Evolutionary conservation across 2,329 filamentous ascomycete species (phyloP).

Genomic region (Neoscytalidium dimidiatum): DNA sequence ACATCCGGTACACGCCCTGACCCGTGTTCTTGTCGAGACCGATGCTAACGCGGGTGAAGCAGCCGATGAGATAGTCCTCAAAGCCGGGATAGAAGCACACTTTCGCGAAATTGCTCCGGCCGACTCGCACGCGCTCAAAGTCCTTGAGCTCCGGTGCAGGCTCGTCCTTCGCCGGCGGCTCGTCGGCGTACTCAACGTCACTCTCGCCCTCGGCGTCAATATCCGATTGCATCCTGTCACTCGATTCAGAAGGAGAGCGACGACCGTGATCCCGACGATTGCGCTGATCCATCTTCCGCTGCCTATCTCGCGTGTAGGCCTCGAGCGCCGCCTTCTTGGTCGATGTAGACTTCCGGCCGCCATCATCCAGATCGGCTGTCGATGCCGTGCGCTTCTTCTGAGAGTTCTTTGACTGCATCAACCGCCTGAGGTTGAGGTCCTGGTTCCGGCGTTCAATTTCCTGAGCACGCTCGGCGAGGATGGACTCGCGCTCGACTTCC

Average conservation of each 20-base stretch:
- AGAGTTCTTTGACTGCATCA: conserved; percentile 53
- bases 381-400: conserved; percentile 74
- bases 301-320: conserved; percentile 61
- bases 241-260: conserved; percentile 23
- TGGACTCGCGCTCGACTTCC: conserved; percentile 87
- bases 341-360: conserved; percentile 65
- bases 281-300: conserved; percentile 61
- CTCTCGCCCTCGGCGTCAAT: conserved; percentile 70
- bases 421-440: conserved; percentile 70
- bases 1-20: conserved; percentile 82
- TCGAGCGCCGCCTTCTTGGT: conserved; percentile 77
- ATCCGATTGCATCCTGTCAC: conserved; percentile 56
- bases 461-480: conserved; percentile 83
- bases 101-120: conserved; percentile 81
- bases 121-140: conserved; percentile 79
- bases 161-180: conserved; percentile 59
- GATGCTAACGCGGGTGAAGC: conserved; percentile 82
- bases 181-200: conserved; percentile 71
- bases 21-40: conserved; percentile 74
- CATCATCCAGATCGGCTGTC: conserved; percentile 76
- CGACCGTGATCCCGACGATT: conserved; percentile 37
- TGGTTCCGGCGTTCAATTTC: conserved; percentile 81
- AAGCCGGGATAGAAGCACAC: conserved; percentile 94
- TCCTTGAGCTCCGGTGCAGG: conserved; percentile 75
- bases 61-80: conserved; percentile 76